These are phyloP conservation scores for Quercus glauca DNA, from an alignment of 306 rosid species.

Conservation along the genomic window DNA sequence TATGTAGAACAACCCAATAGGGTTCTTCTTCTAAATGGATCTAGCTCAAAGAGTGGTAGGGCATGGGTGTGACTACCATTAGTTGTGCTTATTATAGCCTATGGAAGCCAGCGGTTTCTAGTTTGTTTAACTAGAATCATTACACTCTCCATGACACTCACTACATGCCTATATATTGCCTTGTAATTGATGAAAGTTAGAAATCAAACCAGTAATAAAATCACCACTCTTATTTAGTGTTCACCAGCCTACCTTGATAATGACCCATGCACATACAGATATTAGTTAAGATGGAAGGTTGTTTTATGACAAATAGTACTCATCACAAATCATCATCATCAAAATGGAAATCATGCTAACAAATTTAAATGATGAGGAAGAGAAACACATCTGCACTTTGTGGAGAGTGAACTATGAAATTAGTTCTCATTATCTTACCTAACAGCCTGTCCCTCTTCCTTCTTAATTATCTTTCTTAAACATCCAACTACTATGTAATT, in stretches of 20 bases:
- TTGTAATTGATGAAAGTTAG: background rate
- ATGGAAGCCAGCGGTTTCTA: background rate
- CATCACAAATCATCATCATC: constrained; percentile 15
- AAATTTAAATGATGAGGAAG: background rate
- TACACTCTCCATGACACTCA: background rate
- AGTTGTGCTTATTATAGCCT: background rate
- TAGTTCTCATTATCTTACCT: background rate
- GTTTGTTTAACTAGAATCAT: background rate
- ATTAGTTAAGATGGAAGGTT: background rate
- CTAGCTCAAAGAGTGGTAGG: background rate
- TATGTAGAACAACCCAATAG: too few species aligned
- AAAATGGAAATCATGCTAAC: constrained; percentile 1
- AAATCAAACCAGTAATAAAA: background rate
- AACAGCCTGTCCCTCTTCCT: constrained; percentile 1
- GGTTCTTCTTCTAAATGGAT: too few species aligned
- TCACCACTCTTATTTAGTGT: background rate
- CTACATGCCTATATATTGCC: background rate
- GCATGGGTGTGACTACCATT: background rate
- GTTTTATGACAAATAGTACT: background rate
- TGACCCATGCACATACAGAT: constrained; percentile 1
- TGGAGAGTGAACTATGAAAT: background rate
- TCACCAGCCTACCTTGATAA: constrained; percentile 13
- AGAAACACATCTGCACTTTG: background rate
- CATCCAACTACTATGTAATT: constrained; percentile 19
- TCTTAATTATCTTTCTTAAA: background rate